Conservation (phyloP, 495 filamentous ascomycete species). For the Evernia prunastri region DNA sequence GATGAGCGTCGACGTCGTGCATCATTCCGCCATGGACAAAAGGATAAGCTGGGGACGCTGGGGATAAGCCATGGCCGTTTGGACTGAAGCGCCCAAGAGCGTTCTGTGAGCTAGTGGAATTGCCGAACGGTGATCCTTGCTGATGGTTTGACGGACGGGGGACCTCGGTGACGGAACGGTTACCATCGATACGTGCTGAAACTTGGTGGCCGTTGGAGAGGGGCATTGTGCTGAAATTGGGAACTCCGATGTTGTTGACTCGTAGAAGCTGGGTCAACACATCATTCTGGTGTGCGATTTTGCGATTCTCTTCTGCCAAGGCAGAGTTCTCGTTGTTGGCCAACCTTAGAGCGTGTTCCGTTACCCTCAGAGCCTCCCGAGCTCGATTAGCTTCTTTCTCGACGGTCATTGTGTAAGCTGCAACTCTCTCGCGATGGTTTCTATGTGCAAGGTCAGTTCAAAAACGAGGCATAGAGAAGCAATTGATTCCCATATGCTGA, state of each 20-base stretch:
- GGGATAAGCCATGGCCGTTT: neutral
- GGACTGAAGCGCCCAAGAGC: conserved; percentile 3
- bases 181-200: conserved; percentile 10
- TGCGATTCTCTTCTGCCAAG: conserved; percentile 53
- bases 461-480: too few species aligned
- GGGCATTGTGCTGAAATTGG: conserved; percentile 34
- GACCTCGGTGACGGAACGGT: conserved; percentile 29
- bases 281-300: conserved; percentile 13
- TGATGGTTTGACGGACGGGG: neutral
- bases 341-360: neutral
- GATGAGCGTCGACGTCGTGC: neutral
- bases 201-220: conserved; percentile 44
- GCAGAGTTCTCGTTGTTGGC: conserved; percentile 53
- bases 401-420: conserved; percentile 58
- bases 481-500: neutral
- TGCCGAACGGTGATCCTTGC: neutral
- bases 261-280: conserved; percentile 56
- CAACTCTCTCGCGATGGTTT: conserved; percentile 94
- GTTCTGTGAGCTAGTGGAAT: conserved; percentile 6
- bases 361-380: neutral
- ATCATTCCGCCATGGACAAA: conserved; percentile 8
- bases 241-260: conserved; percentile 39
- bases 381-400: conserved; percentile 37
- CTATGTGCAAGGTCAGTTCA: conserved; percentile 34
- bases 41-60: conserved; percentile 3